Evolutionary conservation across 2,329 filamentous ascomycete species (phyloP).

Genomic region (Akanthomyces dipterigenus): DNA sequence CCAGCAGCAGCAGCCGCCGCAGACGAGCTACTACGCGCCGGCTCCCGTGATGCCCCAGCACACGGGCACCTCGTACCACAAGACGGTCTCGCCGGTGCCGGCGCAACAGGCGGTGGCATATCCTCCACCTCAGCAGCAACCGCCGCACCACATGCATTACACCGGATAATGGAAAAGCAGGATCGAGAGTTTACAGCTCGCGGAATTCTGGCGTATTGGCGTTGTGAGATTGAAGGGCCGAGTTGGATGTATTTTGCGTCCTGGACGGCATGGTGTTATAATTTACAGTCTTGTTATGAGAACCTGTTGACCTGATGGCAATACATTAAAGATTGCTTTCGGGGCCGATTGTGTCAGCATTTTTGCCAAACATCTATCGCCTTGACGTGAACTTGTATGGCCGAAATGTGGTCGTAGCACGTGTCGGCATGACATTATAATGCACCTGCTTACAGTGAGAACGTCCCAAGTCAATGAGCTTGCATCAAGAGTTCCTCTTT

Average conservation of each 20-base stretch:
- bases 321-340: too few species aligned
- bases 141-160: background rate
- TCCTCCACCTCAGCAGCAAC: conserved; percentile 3
- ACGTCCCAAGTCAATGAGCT: too few species aligned
- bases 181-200: background rate
- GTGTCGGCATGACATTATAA: too few species aligned
- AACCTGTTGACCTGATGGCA: background rate
- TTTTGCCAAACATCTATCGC: too few species aligned
- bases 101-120: background rate
- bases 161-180: background rate
- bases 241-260: background rate
- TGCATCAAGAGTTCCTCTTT: too few species aligned
- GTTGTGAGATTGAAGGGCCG: background rate
- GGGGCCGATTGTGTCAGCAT: too few species aligned
- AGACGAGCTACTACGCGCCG: background rate
- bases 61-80: background rate
- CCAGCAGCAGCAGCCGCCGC: conserved; percentile 14
- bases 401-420: too few species aligned
- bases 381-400: too few species aligned
- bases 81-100: background rate
- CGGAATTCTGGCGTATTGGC: background rate
- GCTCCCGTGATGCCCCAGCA: background rate
- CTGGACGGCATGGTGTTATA: background rate
- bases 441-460: too few species aligned
- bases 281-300: background rate